Conservation (phyloP, 257 asterid genomes). For the Gentiana dahurica region DNA sequence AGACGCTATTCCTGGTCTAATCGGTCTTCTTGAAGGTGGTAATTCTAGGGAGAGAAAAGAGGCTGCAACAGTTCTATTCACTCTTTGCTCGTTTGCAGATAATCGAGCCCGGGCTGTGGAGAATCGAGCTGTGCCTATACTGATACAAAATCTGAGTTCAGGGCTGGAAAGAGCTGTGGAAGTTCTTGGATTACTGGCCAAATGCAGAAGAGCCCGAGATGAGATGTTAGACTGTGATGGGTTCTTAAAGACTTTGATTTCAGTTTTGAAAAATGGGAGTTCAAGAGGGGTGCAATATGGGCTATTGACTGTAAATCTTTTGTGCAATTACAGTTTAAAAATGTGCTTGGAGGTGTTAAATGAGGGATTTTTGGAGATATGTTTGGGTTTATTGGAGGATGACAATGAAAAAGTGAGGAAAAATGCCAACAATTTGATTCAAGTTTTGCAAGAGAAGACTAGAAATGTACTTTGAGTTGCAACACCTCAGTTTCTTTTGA, state of each 20-base stretch:
- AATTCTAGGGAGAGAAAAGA: slow-evolving; percentile 75
- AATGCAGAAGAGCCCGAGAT: slow-evolving; percentile 59
- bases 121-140: slow-evolving; percentile 41
- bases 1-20: slow-evolving; percentile 56
- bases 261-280: slow-evolving; percentile 57
- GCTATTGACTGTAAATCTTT: slow-evolving; percentile 45
- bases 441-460: slow-evolving; percentile 58
- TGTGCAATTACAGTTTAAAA: slow-evolving; percentile 51
- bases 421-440: slow-evolving; percentile 60
- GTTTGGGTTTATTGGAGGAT: slow-evolving; percentile 63
- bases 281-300: slow-evolving; percentile 82
- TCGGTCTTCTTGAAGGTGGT: slow-evolving; percentile 52
- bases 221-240: slow-evolving; percentile 50
- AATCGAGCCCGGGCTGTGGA: slow-evolving; percentile 59
- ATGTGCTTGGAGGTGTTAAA: slow-evolving; percentile 39
- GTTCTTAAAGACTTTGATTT: slow-evolving; percentile 39
- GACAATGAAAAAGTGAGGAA: slow-evolving; percentile 83
- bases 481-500: no score
- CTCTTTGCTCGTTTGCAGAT: slow-evolving; percentile 67
- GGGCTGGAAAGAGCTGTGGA: slow-evolving; percentile 85
- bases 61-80: slow-evolving; percentile 72
- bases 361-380: slow-evolving; percentile 56
- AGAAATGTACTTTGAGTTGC: slow-evolving; percentile 1
- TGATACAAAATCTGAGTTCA: slow-evolving; percentile 47
- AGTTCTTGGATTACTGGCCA: slow-evolving; percentile 72